Base-by-base conservation (phyloP, 768 basidiomycete species). In the Tubosaeta sp. region DNA sequence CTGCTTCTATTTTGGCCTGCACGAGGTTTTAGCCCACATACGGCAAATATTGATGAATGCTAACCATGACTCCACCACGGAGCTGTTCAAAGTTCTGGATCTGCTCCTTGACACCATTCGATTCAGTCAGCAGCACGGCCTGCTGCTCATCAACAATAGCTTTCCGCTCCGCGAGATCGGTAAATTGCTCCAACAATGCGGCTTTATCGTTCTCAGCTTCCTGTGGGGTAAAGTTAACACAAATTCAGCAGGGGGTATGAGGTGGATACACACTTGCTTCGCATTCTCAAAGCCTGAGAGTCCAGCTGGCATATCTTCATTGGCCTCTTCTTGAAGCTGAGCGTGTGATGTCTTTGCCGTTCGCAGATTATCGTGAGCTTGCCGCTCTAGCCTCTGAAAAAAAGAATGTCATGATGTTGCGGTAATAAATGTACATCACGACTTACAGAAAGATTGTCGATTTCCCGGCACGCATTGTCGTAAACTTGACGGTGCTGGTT, bases 261-360 rank as follows among this genome's bases (percentile, higher is more conserved):
- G 25, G 27, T 27, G 19, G 31, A 51, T 27, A 62, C 76, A 25
- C 57, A 83, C 86, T 57, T 74, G 64, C 62, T 81, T 79, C 5
- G 76, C 79, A 11, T 67, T 73, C 52, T 84, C 72, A 13, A 87
- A 69, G 13, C 76, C 78, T 19, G 76, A 71, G n/a, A 87, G 72
- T 57, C 78, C 76, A 7, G 78, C 79, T 2, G 87, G 84, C 64
- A 86, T 70, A 12, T 87, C 85, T 18, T 87, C 84, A 50, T 85
- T 86, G 12, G 77, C 75, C 54, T 86, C 84, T 31, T 76, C 70
- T 54, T 84, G 78, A 16, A 87, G 61, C 19, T 68, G 67, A 27
- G 61, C 59, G 35, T 79, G 66, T 2, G 54, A 58, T 7, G 53
- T 30, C 61, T 73, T 81, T 27, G 74, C 71, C 6, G 42, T 42